Evolutionary conservation across 257 asterid species (phyloP).

Genomic region (Plectranthus barbatus): DNA sequence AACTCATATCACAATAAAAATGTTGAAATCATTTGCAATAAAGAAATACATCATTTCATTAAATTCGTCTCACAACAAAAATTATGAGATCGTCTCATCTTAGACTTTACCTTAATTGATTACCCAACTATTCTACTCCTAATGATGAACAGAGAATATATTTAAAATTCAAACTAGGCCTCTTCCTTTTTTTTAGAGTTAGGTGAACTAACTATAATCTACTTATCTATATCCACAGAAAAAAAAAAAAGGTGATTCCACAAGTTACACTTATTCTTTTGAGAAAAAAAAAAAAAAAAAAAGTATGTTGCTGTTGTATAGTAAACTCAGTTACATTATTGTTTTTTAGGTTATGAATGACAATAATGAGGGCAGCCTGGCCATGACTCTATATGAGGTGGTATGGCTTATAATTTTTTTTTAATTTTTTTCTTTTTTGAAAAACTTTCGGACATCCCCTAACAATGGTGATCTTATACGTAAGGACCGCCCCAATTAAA

Average conservation of each 20-base stretch:
- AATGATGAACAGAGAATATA: not conserved
- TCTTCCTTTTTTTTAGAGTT: not conserved
- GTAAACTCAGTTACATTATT: not conserved
- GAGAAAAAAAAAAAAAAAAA: not conserved
- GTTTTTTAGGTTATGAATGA: not conserved
- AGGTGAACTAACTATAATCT: slow-evolving; percentile 5
- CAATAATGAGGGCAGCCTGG: not conserved
- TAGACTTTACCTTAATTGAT: not conserved
- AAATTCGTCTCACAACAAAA: no score
- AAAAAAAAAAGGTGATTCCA: not conserved
- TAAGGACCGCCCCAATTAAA: no score
- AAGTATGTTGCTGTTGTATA: not conserved
- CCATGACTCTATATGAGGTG: no score
- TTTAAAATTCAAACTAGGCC: not conserved
- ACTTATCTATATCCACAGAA: not conserved
- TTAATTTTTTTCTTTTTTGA: no score
- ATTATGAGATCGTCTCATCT: no score
- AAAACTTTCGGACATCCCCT: no score
- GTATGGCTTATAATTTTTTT: no score
- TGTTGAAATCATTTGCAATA: no score
- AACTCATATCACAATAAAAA: no score
- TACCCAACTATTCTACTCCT: not conserved
- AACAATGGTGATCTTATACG: no score
- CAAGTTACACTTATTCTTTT: not conserved
- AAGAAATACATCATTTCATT: no score